These are phyloP conservation scores for Citrullus colocynthis DNA, from an alignment of 306 rosid genomes.

Conservation along the genomic window DNA sequence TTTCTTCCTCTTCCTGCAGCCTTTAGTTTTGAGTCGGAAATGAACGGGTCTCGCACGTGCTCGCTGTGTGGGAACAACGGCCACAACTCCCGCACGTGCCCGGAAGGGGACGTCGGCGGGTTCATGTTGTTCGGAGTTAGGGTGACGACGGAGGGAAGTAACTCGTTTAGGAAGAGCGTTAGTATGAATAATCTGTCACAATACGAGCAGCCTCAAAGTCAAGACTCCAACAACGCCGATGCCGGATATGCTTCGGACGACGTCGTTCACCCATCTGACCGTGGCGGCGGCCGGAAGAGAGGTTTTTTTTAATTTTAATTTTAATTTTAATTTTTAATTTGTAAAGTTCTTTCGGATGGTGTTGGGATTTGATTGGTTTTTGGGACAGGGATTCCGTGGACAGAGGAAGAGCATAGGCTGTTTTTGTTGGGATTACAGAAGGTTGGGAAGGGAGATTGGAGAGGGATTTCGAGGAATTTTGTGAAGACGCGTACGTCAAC, in stretches of 20 bases:
- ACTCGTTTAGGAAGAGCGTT: constrained; percentile 57
- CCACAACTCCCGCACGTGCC: constrained; percentile 87
- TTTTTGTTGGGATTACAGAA: constrained; percentile 65
- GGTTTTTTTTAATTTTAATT: constrained; percentile 13
- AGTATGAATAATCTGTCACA: constrained; percentile 83
- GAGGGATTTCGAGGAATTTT: constrained; percentile 87
- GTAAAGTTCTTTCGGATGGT: not conserved
- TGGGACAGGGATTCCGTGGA: constrained; percentile 64
- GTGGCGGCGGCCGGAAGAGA: constrained; percentile 73
- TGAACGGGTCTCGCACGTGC: constrained; percentile 65
- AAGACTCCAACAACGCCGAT: constrained; percentile 40
- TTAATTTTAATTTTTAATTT: too few relatives aligned
- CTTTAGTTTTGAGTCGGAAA: not conserved
- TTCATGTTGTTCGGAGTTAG: constrained; percentile 84
- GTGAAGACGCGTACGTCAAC: constrained; percentile 89
- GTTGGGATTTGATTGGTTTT: not conserved
- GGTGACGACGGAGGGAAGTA: constrained; percentile 21
- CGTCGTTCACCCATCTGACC: constrained; percentile 67
- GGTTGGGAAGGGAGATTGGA: constrained; percentile 93
- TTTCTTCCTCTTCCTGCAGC: not conserved
- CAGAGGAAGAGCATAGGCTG: constrained; percentile 72
- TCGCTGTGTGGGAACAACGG: constrained; percentile 67
- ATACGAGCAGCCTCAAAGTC: constrained; percentile 32
- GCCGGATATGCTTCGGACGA: constrained; percentile 87
- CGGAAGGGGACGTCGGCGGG: constrained; percentile 28